Evolutionary conservation across 305 asterid species (phyloP), one percentile per base, ranked within the genome.

Genomic region (Salvia sclarea): DNA sequence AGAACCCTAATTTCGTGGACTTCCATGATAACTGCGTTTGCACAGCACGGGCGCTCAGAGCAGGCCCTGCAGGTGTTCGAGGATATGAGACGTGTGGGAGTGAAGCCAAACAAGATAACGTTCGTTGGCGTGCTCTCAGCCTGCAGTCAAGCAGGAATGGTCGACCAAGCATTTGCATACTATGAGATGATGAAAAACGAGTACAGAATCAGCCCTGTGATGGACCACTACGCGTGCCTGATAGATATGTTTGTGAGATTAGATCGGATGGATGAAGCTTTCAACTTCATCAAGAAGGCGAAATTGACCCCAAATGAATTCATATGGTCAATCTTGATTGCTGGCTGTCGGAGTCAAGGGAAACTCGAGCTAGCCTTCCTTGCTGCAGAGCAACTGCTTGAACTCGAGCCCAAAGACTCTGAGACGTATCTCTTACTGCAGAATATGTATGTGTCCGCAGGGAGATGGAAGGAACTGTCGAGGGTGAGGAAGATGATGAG

Each of bases 1-100:
- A 76, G 98, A 80, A 91, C 96, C 16, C 76, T 93, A 71, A 88
- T 93, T 55, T 86, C 96, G 2, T 93, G 98, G 97, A 90, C 97
- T 14, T 86, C 97, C 44, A 87, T 90, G 95, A 87, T 93, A 57
- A 76, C 83, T 0, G 88, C 96, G 3, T 84, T 83, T 53, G 88
- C 95, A 14, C 95, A 89, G 50, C 90, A 93, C 25, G 97, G 97
- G 30, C 79, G 38, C 35, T 61, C 96, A 4, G 77, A 69, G 50
- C 91, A 84, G 61, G 96, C 97, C 0, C 71, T 93, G 41, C 82
- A 88, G 68, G 87, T 89, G 58, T 86, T 93, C 25, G 88, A 88
- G 59, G 97, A 93, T 68, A 93, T 93, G 98, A 88, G 85, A 77
- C 82, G 82, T 31, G 86, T 84, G 5, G 96, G 97, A 38, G 85